These are phyloP conservation scores for Solanum peruvianum DNA, from an alignment of 257 asterid genomes.

Conservation along the genomic window DNA sequence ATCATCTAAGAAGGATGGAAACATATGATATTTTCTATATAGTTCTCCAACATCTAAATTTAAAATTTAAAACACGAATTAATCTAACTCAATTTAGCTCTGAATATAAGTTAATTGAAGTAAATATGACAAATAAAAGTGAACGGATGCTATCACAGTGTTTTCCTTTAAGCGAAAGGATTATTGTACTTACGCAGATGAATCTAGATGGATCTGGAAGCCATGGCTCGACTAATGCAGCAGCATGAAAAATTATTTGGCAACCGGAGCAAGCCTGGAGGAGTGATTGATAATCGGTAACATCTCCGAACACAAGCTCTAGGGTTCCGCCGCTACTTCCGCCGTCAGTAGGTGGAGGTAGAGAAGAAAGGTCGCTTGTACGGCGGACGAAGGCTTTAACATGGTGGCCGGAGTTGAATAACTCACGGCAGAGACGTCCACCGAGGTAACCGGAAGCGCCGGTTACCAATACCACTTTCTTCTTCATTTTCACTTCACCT, in stretches of 20 bases:
- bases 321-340: conserved; percentile 29
- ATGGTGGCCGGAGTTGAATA: conserved; percentile 53
- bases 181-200: conserved; percentile 19
- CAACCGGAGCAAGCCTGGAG: conserved; percentile 65
- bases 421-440: conserved; percentile 72
- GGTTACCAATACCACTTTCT: conserved; percentile 54
- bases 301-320: conserved; percentile 70
- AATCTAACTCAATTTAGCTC: background rate
- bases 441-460: conserved; percentile 95
- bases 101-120: background rate
- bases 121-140: background rate
- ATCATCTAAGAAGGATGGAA: too few relatives aligned
- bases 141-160: background rate
- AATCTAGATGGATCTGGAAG: conserved; percentile 74
- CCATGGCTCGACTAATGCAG: conserved; percentile 97
- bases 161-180: background rate
- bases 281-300: conserved; percentile 65
- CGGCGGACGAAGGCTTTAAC: conserved; percentile 84
- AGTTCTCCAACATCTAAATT: background rate
- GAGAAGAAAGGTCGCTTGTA: conserved; percentile 58
- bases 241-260: conserved; percentile 75
- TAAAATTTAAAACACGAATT: background rate
- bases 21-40: background rate
- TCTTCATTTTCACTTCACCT: conserved; percentile 20
- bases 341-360: conserved; percentile 36